Evolutionary conservation across 345 rosid species (phyloP).

Genomic region (Acer yangbiense): DNA sequence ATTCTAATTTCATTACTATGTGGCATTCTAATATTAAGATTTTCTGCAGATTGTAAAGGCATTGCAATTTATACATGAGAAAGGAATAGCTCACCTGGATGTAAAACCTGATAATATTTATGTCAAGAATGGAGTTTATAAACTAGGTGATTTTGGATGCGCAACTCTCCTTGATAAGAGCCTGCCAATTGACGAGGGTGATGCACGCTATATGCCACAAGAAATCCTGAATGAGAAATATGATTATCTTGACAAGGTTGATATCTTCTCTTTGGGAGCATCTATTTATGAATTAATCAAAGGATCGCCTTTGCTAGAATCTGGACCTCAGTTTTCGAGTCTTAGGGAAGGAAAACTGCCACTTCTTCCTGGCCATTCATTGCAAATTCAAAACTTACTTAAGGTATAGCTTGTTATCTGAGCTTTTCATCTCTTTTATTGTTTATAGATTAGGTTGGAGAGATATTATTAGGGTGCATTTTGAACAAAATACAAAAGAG

Average conservation of each 20-base stretch:
- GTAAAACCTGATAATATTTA: slow-evolving; percentile 97
- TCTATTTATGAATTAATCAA: slow-evolving; percentile 76
- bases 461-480: background rate
- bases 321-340: slow-evolving; percentile 62
- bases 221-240: slow-evolving; percentile 89
- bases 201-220: slow-evolving; percentile 99
- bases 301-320: slow-evolving; percentile 78
- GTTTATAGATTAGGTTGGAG: background rate
- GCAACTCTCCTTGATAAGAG: slow-evolving; percentile 83
- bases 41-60: slow-evolving; percentile 81
- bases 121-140: slow-evolving; percentile 71
- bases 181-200: slow-evolving; percentile 94
- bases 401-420: slow-evolving; percentile 50
- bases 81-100: slow-evolving; percentile 93
- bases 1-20: background rate
- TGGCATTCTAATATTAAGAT: slow-evolving; percentile 16
- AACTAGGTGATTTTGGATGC: slow-evolving; percentile 97
- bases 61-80: slow-evolving; percentile 68
- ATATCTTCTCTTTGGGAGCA: slow-evolving; percentile 87
- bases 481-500: background rate
- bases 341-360: slow-evolving; percentile 87
- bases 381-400: slow-evolving; percentile 84
- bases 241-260: slow-evolving; percentile 88
- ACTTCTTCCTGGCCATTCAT: slow-evolving; percentile 83
- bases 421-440: background rate